phyloP scores from a whole-genome alignment of 1,284 basidiomycete species.

The Malassezia furfur region DNA sequence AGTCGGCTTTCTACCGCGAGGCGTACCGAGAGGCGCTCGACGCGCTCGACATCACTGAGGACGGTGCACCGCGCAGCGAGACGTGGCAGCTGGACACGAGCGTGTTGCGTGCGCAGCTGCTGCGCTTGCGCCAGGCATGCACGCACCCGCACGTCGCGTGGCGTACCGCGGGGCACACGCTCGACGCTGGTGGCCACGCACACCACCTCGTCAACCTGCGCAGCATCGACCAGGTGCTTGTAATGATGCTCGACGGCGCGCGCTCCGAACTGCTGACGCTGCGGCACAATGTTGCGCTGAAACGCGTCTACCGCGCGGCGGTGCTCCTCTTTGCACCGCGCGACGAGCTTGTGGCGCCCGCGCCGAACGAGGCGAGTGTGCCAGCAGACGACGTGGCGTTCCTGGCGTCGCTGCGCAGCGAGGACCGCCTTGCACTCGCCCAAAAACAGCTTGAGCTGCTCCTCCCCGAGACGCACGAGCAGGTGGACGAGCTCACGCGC shows the following conservation, averaged over 20 bases:
- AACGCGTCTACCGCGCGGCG: constrained; percentile 28
- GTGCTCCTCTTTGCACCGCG: constrained; percentile 29
- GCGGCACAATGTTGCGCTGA: constrained; percentile 18
- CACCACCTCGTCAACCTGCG: constrained; percentile 22
- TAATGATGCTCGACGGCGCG: constrained; percentile 36
- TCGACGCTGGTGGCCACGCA: constrained; percentile 10
- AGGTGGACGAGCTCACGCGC: constrained; percentile 18
- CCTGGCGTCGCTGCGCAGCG: neutral
- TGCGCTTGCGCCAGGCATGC: constrained; percentile 40
- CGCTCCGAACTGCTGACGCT: constrained; percentile 21
- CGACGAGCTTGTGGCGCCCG: constrained; percentile 16
- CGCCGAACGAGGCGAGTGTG: neutral
- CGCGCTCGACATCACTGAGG: constrained; percentile 20
- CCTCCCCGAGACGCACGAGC: constrained; percentile 18
- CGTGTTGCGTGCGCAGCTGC: constrained; percentile 26
- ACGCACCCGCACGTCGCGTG: constrained; percentile 41
- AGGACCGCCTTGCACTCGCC: constrained; percentile 1
- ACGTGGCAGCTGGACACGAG: constrained; percentile 24
- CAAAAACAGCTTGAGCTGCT: constrained; percentile 13
- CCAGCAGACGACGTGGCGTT: neutral
- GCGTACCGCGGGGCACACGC: constrained; percentile 19
- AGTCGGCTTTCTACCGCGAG: constrained; percentile 38
- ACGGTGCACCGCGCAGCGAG: constrained; percentile 21
- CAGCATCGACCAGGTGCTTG: constrained; percentile 41
- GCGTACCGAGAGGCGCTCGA: constrained; percentile 27